Evolutionary conservation across 2,329 filamentous ascomycete genomes (phyloP), one percentile per base, ranked within the genome.

Genomic region (Ascochyta viciae-villosae): DNA sequence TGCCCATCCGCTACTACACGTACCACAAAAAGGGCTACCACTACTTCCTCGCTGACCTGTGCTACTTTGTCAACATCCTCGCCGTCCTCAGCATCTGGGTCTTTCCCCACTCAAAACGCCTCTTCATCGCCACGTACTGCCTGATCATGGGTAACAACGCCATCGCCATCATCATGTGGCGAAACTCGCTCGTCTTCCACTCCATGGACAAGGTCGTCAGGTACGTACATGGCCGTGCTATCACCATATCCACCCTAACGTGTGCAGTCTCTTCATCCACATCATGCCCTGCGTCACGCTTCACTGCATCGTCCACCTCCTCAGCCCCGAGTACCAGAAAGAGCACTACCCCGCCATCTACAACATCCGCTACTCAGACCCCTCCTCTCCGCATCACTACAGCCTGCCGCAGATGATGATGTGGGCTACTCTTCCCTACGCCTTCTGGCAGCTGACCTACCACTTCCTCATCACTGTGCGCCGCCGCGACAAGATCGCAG

Each of bases 131-230:
- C 64, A 89, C 91, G 0, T 99, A 93, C 76, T 98, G 95, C 70
- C 82, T 99, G 31, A 91, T 93, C 9, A 96, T 91, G 72, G 95
- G 95, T 61, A 99, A 99, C 78, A 99, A 99, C 73, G 95, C 95
- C 19, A 88, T 97, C 42, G 95, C 95, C 12, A 98, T 99, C 74
- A 92, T 95, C 73, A 95, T 99, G 93, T 99, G 95, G 95, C 88
- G 95, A 62, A 99, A 99, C 76, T 97, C 93, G 29, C 85, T 99
- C 71, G 95, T 99, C 42, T 99, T 99, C 76, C 95, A 99, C 81
- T 96, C 92, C 72, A 88, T 99, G 77, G 95, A 99, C 82, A 99
- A 99, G 78, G 92, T 98, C 58, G 96, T 93, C 12, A 95, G 91
- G 73, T 87, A 77, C 64, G 79, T 55, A 34, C 63, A 43, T 15